phyloP scores from a whole-genome alignment of 2,329 filamentous ascomycete species.

The Epichloe bromicola region DNA sequence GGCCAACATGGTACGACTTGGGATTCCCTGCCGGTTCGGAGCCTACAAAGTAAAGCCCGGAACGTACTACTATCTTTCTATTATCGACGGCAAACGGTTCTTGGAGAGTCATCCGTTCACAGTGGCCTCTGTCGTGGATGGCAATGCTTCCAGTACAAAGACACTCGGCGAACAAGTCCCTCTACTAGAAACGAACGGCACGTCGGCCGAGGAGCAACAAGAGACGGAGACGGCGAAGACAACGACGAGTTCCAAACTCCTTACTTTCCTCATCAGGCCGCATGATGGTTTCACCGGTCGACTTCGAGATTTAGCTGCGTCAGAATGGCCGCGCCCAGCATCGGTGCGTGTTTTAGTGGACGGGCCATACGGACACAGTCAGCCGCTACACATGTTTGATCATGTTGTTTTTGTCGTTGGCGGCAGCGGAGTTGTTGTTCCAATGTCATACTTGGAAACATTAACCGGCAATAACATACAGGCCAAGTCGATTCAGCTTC shows the following conservation, averaged over 20 bases:
- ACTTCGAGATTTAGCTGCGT: conserved; percentile 19
- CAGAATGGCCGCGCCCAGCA: conserved; percentile 12
- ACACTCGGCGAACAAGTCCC: conserved; percentile 19
- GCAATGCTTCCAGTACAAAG: conserved; percentile 6
- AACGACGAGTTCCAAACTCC: conserved; percentile 6
- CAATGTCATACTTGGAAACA: conserved; percentile 24
- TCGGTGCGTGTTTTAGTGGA: conserved; percentile 27
- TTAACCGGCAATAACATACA: conserved; percentile 11
- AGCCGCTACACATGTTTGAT: conserved; percentile 24
- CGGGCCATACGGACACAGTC: conserved; percentile 30
- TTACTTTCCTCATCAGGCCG: conserved; percentile 32
- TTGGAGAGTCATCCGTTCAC: conserved; percentile 42
- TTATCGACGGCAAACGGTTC: conserved; percentile 24
- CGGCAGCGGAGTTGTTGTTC: conserved; percentile 31
- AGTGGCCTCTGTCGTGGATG: conserved; percentile 20
- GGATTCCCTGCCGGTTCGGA: conserved; percentile 21
- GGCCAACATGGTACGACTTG: conserved; percentile 29
- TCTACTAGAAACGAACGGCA: conserved; percentile 14
- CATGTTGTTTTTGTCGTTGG: conserved; percentile 30
- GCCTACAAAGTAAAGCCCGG: conserved; percentile 25
- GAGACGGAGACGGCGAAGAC: neutral
- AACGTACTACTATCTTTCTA: conserved; percentile 32
- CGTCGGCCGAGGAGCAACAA: conserved; percentile 2
- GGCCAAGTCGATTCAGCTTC: conserved; percentile 18
- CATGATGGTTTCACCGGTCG: conserved; percentile 31